Evolutionary conservation across 2,329 filamentous ascomycete genomes (phyloP), one percentile per base, ranked within the genome.

Genomic region (Trichoderma endophyticum): DNA sequence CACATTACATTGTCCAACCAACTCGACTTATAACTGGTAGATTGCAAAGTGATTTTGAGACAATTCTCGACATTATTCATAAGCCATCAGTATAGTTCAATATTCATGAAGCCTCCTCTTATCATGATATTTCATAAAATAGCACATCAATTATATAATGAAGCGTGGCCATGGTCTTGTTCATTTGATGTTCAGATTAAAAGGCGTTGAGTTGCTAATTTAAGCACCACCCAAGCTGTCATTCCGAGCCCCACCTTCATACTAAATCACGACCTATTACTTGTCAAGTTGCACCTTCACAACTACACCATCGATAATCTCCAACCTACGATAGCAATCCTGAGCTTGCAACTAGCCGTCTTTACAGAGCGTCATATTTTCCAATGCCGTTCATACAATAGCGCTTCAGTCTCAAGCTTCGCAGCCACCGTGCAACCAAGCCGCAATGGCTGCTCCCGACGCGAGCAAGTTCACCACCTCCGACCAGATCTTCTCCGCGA

Each of bases 401-500:
- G 21, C 15, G 15, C 9, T 28, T 8, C 3, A 14, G 14, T n/a
- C n/a, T 28, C 11, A 26, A 43, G 28, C 60, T 73, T 73, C 70
- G 43, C 36, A 59, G 51, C 14, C n/a, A 39, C 39, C 21, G 3
- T 54, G 26, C 48, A 60, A 21, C 64, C 65, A 71, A 62, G 73
- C 72, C 71, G 76, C 75, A 75, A 84, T 84, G 84, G 78, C 81
- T 34, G 77, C 81, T 65, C 82, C 85, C 76, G 87, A 89, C 78
- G 81, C 84, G 57, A 82, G 85, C 48, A 80, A 77, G 51, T 74
- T 88, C 73, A 84, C 85, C 71, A 84, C 84, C 65, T 86, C 87
- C 72, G 78, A 84, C 72, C 82, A 89, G 75, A 84, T 90, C 78
- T 89, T 90, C 81, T 84, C 85, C 65, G 81, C 83, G 62, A 83